Evolutionary conservation across 169 alveolate species (phyloP), one percentile per base, ranked within the genome.

Genomic region (Besnoitia besnoiti): DNA sequence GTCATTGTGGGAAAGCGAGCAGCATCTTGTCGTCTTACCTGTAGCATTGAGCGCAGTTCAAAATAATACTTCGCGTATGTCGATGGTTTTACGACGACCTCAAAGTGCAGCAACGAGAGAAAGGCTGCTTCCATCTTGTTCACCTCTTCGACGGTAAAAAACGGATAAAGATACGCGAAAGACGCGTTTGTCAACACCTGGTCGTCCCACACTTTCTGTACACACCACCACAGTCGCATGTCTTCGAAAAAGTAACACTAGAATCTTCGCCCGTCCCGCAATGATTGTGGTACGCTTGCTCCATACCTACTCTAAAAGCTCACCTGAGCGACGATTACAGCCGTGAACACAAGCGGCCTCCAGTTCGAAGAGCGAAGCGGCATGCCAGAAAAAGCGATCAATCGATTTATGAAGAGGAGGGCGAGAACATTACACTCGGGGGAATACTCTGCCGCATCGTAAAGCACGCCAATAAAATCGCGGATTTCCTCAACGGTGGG

Each of bases 351-450:
- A 8, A 97, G 85, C 24, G 98, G 98, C 89, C 98, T 94, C 98
- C 99, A 97, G 87, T 97, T 97, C 30, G 98, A 95, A 1, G 97
- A 97, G 73, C 95, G 93, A 27, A 97, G 94, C 42, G 98, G 97
- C 88, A 97, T 85, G 10, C 91, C 85, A 19, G 91, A 61, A 85
- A 97, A 96, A 40, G 98, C 98, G 87, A 97, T 96, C 33, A 97
- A 94, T 79, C 99, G 91, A 85, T 97, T 97, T 21, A 97, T 96
- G 94, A 97, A 97, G 21, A 97, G 97, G 59, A 97, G 92, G 91
- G 98, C 95, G 61, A 97, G 96, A 85, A 97, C 97, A 95, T 98
- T 96, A 85, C 98, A 97, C 92, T 97, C 98, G 30, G 98, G 97
- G 47, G 96, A 87, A 93, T 97, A 96, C 94, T 97, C 96, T 40